phyloP scores from a whole-genome alignment of 2,329 filamentous ascomycete species.

The Didymella lethalis region DNA sequence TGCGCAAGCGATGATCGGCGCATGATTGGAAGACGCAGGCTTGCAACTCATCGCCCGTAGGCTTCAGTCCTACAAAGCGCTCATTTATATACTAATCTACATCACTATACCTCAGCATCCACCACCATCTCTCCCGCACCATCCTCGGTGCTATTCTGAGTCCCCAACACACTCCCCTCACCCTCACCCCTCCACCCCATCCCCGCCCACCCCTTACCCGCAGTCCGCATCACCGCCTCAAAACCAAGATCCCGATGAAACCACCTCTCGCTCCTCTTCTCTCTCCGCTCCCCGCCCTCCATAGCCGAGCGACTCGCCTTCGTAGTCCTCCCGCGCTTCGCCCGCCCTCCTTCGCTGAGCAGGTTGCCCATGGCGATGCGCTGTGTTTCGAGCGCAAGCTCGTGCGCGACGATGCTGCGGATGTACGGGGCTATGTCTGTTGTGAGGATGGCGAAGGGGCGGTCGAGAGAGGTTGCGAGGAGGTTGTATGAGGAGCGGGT shows the following conservation, averaged over 20 bases:
- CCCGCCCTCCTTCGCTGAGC: slow-evolving; percentile 64
- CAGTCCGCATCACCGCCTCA: slow-evolving; percentile 70
- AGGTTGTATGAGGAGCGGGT: slow-evolving; percentile 55
- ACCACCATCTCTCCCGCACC: too few species aligned
- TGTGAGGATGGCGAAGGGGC: slow-evolving; percentile 69
- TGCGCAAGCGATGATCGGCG: too few species aligned
- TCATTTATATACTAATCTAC: too few species aligned
- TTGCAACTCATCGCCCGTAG: too few species aligned
- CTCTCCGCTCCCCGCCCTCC: slow-evolving; percentile 74
- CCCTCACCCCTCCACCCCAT: slow-evolving; percentile 35
- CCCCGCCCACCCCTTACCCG: slow-evolving; percentile 52
- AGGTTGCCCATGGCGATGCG: slow-evolving; percentile 69
- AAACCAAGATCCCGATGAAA: slow-evolving; percentile 70
- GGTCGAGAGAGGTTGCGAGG: slow-evolving; percentile 78
- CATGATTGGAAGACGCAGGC: too few species aligned
- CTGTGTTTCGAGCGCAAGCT: slow-evolving; percentile 73
- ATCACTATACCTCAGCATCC: too few species aligned
- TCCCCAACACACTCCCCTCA: slow-evolving; percentile 1
- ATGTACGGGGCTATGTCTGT: slow-evolving; percentile 89
- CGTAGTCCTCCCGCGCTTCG: slow-evolving; percentile 73
- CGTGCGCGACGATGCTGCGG: slow-evolving; percentile 82
- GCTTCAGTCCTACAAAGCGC: too few species aligned
- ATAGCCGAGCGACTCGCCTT: slow-evolving; percentile 77
- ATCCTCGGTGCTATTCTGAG: slow-evolving; percentile 7
- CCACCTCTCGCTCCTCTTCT: slow-evolving; percentile 74